These are phyloP conservation scores for Xylaria castorea DNA, from an alignment of 495 filamentous ascomycete genomes.

Conservation along the genomic window DNA sequence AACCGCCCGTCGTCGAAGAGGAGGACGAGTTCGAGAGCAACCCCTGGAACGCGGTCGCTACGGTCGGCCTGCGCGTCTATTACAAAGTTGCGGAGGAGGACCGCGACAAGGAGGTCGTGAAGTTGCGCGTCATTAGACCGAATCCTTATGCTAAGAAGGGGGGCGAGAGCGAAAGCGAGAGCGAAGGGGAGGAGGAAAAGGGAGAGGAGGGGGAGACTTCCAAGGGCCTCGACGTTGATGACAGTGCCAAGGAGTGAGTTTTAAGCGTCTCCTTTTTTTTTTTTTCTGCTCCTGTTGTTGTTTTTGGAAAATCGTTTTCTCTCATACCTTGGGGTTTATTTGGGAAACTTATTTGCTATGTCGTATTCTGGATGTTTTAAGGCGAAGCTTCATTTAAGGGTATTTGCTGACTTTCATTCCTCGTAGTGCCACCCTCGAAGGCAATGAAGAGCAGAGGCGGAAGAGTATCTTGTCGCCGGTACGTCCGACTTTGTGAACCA, in stretches of 20 bases:
- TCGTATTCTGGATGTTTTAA: too few relatives aligned
- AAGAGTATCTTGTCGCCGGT: conserved; percentile 40
- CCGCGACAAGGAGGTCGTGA: conserved; percentile 55
- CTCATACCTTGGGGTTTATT: neutral
- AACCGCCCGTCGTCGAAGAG: conserved; percentile 1
- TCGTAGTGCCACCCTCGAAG: conserved; percentile 43
- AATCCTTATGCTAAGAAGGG: conserved; percentile 43
- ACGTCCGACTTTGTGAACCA: conserved; percentile 11
- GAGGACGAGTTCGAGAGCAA: conserved; percentile 59
- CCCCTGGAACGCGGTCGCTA: conserved; percentile 87
- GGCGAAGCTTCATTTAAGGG: neutral
- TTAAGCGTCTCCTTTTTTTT: neutral
- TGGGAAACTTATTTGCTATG: too few relatives aligned
- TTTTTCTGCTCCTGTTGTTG: neutral
- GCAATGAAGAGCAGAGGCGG: conserved; percentile 35
- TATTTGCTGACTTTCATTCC: neutral
- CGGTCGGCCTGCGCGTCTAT: conserved; percentile 80
- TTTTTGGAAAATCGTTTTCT: neutral
- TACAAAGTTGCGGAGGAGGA: conserved; percentile 62
- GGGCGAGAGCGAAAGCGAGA: conserved; percentile 25
- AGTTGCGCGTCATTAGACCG: conserved; percentile 48
- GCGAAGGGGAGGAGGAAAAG: conserved; percentile 18
- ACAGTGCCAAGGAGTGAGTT: conserved; percentile 51
- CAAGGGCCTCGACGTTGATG: conserved; percentile 55
- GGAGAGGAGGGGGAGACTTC: conserved; percentile 36